Evolutionary conservation across 352 stramenopile genomes (phyloP).

Genomic region (Pythium chondricola): DNA sequence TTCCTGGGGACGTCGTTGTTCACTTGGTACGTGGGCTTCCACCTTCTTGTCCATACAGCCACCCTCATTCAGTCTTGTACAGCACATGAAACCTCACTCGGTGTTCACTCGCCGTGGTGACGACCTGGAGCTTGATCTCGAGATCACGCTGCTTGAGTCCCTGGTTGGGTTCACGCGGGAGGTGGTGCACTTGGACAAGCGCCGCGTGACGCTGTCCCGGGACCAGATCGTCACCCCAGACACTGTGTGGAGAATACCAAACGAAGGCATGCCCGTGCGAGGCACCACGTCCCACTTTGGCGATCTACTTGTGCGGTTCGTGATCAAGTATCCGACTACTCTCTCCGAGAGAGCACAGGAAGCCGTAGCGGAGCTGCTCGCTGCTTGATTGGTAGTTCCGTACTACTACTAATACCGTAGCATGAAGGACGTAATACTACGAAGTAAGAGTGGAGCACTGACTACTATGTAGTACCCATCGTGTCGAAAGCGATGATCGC

Average conservation of each 20-base stretch:
- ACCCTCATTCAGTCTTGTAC: not conserved
- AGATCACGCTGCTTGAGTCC: constrained; percentile 91
- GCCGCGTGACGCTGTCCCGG: constrained; percentile 69
- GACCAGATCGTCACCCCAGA: constrained; percentile 74
- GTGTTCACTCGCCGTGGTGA: constrained; percentile 86
- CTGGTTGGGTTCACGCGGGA: constrained; percentile 87
- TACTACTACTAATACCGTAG: not conserved
- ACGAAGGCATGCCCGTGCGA: constrained; percentile 90
- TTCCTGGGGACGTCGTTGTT: constrained; percentile 26
- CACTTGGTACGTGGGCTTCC: constrained; percentile 14
- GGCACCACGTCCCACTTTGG: constrained; percentile 40
- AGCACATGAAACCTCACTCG: constrained; percentile 28
- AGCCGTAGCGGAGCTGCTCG: constrained; percentile 5
- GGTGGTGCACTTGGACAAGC: constrained; percentile 87
- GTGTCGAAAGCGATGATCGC: too few species aligned
- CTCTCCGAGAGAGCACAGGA: constrained; percentile 12
- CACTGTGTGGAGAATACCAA: constrained; percentile 74
- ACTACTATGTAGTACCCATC: too few species aligned
- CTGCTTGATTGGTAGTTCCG: not conserved
- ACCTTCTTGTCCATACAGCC: not conserved
- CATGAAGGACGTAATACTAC: too few species aligned
- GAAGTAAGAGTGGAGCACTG: too few species aligned
- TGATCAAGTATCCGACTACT: constrained; percentile 87
- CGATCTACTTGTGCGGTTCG: constrained; percentile 90
- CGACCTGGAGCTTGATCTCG: constrained; percentile 87